phyloP scores from a whole-genome alignment of 2,329 filamentous ascomycete genomes.

The Fusarium coffeatum region DNA sequence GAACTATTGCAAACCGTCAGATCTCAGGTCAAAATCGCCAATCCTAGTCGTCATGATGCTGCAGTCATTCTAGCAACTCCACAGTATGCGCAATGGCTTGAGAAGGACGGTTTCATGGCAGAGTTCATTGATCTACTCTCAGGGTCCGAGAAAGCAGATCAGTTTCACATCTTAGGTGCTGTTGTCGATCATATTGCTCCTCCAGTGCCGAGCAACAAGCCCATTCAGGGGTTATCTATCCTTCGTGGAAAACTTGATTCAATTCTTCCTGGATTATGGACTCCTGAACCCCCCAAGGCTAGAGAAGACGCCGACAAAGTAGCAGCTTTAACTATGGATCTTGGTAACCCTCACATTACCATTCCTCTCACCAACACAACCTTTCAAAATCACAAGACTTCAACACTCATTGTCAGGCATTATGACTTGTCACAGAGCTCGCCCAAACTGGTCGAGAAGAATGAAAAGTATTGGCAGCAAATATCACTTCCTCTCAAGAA shows the following conservation, averaged over 20 bases:
- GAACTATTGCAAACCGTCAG: slow-evolving; percentile 34
- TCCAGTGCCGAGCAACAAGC: slow-evolving; percentile 45
- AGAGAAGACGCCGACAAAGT: slow-evolving; percentile 51
- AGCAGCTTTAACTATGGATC: slow-evolving; percentile 57
- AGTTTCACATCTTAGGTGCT: slow-evolving; percentile 63
- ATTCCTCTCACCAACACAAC: slow-evolving; percentile 81
- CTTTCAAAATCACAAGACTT: slow-evolving; percentile 75
- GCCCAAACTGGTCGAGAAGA: slow-evolving; percentile 42
- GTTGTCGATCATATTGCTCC: slow-evolving; percentile 67
- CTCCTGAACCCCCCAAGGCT: slow-evolving; percentile 42
- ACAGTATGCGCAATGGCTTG: slow-evolving; percentile 60
- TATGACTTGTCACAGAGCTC: slow-evolving; percentile 43
- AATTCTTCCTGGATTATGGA: slow-evolving; percentile 62
- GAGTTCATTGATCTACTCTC: slow-evolving; percentile 60
- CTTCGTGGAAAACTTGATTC: slow-evolving; percentile 56
- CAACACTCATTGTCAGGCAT: slow-evolving; percentile 63
- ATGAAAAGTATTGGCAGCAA: slow-evolving; percentile 56
- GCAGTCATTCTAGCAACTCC: slow-evolving; percentile 64
- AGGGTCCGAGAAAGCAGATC: slow-evolving; percentile 53
- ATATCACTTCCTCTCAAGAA: slow-evolving; percentile 46
- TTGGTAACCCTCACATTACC: slow-evolving; percentile 56
- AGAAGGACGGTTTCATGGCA: slow-evolving; percentile 57
- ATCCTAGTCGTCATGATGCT: slow-evolving; percentile 52
- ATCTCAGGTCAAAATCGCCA: slow-evolving; percentile 43
- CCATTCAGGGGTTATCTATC: slow-evolving; percentile 62